A percentile compares a stretch with the other conserved stretches of the same genome.
Evolutionary conservation across 2,329 filamentous ascomycete genomes (phyloP).

Genomic region (Neofusicoccum umdonicola): DNA sequence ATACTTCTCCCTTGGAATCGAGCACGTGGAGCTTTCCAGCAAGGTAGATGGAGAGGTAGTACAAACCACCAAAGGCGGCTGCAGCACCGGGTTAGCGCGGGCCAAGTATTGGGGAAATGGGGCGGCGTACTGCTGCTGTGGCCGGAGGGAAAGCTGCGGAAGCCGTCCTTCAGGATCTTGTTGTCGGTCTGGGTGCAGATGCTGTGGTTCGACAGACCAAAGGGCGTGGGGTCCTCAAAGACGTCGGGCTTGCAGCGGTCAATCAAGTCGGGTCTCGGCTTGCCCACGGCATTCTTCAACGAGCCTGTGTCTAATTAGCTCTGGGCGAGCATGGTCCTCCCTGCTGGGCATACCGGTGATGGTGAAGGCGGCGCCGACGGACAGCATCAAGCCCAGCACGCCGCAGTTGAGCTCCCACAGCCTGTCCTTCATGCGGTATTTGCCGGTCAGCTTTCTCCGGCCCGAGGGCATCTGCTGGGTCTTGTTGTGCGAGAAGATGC

Average conservation of each 20-base stretch:
- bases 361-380: conserved; percentile 55
- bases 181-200: conserved; percentile 54
- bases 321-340: background rate
- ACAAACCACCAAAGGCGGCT: conserved; percentile 59
- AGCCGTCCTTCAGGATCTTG: conserved; percentile 56
- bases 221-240: conserved; percentile 34
- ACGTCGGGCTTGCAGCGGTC: conserved; percentile 49
- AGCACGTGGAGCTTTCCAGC: conserved; percentile 59
- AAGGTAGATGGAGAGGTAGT: conserved; percentile 59
- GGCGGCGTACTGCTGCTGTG: conserved; percentile 53
- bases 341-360: conserved; percentile 48
- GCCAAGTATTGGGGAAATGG: background rate
- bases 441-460: conserved; percentile 39
- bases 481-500: conserved; percentile 54
- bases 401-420: conserved; percentile 64
- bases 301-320: conserved; percentile 33
- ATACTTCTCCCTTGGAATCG: conserved; percentile 60
- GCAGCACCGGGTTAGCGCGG: conserved; percentile 21
- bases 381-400: conserved; percentile 55
- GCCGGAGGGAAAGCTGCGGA: conserved; percentile 59
- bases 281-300: conserved; percentile 59
- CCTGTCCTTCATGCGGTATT: conserved; percentile 54
- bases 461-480: conserved; percentile 28
- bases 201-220: conserved; percentile 44
- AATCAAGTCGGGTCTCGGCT: conserved; percentile 60